phyloP scores from a whole-genome alignment of 139 green algal species.

The Raphidocelis subcapitata region DNA sequence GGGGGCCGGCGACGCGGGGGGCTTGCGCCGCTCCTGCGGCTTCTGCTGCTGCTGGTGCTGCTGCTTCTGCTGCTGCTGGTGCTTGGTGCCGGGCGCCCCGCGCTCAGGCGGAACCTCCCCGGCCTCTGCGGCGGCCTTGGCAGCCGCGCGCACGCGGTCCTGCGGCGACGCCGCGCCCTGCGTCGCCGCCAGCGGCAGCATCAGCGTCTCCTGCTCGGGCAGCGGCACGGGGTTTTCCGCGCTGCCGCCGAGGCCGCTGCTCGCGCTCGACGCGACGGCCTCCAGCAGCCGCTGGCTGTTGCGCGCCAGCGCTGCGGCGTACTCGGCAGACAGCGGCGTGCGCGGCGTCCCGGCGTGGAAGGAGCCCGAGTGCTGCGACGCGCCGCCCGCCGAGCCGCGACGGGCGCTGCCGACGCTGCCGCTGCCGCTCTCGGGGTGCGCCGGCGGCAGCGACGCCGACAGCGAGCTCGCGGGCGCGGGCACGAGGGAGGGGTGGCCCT shows the following conservation, averaged over 20 bases:
- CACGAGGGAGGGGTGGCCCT: too few relatives aligned
- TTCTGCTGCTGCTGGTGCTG: background rate
- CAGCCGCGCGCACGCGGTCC: background rate
- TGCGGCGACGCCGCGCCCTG: background rate
- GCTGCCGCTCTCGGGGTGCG: too few relatives aligned
- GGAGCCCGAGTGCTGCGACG: too few relatives aligned
- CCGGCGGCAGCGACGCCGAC: background rate
- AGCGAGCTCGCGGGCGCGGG: background rate
- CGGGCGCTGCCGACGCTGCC: too few relatives aligned
- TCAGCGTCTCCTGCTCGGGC: background rate
- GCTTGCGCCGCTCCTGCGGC: background rate
- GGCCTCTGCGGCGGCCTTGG: background rate
- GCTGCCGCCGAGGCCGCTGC: background rate
- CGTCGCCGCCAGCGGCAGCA: background rate
- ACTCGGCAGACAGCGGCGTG: too few relatives aligned
- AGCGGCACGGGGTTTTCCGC: background rate
- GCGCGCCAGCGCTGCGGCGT: background rate
- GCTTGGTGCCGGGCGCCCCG: background rate
- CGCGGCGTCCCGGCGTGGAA: too few relatives aligned
- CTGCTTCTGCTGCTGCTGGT: background rate
- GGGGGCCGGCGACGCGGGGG: background rate
- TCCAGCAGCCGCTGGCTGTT: constrained; percentile 3
- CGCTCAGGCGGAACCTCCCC: background rate
- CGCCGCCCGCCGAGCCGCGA: too few relatives aligned
- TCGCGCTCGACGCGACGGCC: background rate